A percentile compares a stretch with the other conserved stretches of the same genome.
phyloP scores from a whole-genome alignment of 1,284 basidiomycete species.

The Ceratobasidium sp. region DNA sequence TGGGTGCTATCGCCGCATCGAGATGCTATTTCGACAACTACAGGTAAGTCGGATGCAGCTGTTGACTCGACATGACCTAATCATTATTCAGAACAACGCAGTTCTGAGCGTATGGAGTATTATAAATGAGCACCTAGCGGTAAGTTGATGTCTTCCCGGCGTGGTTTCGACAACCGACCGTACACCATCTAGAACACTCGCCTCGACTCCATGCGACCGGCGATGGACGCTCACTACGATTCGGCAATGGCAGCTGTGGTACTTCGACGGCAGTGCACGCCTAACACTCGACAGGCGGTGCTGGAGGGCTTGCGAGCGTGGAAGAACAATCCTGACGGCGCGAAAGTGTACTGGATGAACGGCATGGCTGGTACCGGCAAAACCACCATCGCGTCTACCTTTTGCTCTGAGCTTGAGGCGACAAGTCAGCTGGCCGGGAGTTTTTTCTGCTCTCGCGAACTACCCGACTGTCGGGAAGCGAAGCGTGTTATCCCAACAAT shows the following conservation, averaged over 20 bases:
- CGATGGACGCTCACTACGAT: too few species aligned
- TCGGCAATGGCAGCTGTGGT: too few species aligned
- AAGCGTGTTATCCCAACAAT: too few species aligned
- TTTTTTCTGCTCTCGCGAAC: slow-evolving; percentile 12
- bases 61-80: background rate
- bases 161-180: too few species aligned
- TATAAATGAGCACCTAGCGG: background rate
- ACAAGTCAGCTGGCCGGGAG: background rate
- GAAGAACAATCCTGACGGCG: slow-evolving; percentile 29
- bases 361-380: too few species aligned
- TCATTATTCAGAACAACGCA: background rate
- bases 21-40: background rate
- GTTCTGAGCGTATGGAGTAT: background rate
- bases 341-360: slow-evolving; percentile 52
- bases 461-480: too few species aligned
- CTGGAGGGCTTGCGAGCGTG: slow-evolving; percentile 48
- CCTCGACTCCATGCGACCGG: background rate
- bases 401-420: slow-evolving; percentile 45
- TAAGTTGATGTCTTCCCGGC: background rate
- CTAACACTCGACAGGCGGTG: slow-evolving; percentile 46
- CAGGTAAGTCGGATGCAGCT: background rate
- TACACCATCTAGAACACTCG: background rate
- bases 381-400: slow-evolving; percentile 52
- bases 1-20: too few species aligned
- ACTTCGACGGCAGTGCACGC: too few species aligned